Evolutionary conservation across 768 basidiomycete genomes (phyloP).

Genomic region (Cyclocybe aegerita): DNA sequence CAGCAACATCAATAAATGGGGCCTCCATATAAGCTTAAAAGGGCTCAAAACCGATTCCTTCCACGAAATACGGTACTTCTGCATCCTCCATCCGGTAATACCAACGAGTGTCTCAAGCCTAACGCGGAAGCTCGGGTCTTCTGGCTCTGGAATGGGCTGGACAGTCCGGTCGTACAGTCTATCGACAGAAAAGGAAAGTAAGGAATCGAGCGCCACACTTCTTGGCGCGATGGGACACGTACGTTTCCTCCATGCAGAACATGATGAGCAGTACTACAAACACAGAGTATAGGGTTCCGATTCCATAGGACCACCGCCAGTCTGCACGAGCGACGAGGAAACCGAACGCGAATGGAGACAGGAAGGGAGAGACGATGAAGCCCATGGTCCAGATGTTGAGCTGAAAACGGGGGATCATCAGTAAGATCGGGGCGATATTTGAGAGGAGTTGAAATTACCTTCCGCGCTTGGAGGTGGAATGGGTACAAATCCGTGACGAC

Average conservation of each 20-base stretch:
- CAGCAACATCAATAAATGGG: slow-evolving; percentile 52
- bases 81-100: slow-evolving; percentile 58
- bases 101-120: slow-evolving; percentile 63
- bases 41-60: slow-evolving; percentile 39
- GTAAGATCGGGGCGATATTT: neutral
- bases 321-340: slow-evolving; percentile 60
- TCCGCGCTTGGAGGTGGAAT: slow-evolving; percentile 68
- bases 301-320: slow-evolving; percentile 70
- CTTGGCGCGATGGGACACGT: slow-evolving; percentile 10
- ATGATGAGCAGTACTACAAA: slow-evolving; percentile 56
- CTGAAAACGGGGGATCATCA: slow-evolving; percentile 25
- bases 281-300: slow-evolving; percentile 57
- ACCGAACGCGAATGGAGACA: slow-evolving; percentile 66
- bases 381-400: slow-evolving; percentile 75
- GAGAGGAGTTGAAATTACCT: slow-evolving; percentile 36
- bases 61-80: slow-evolving; percentile 56
- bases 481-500: slow-evolving; percentile 65
- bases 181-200: slow-evolving; percentile 1
- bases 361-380: slow-evolving; percentile 63
- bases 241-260: slow-evolving; percentile 70
- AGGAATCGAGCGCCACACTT: neutral
- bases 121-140: slow-evolving; percentile 42
- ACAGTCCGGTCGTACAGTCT: slow-evolving; percentile 65
- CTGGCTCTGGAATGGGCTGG: slow-evolving; percentile 44
- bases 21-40: slow-evolving; percentile 59